Percentiles rank a stretch among this genome's conserved stretches.
phyloP scores from a whole-genome alignment of 2,329 filamentous ascomycete species.

The Aspergillus sp. region DNA sequence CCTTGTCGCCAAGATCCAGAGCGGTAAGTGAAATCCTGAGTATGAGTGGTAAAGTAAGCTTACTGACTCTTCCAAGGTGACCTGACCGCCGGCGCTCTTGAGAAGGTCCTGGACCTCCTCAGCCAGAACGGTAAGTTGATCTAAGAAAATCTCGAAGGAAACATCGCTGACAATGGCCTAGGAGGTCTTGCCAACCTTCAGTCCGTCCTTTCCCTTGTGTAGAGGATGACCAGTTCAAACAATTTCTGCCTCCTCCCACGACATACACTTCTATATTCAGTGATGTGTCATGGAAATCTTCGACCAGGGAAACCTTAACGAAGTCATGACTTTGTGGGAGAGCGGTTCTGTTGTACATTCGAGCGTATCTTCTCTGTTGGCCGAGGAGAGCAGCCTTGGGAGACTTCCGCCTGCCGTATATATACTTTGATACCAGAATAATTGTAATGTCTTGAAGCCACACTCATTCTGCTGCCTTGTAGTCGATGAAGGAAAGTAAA shows the following conservation, averaged over 20 bases:
- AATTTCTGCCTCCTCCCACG: conserved; percentile 1
- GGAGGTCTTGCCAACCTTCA: conserved; percentile 13
- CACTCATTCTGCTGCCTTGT: not conserved
- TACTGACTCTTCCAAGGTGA: conserved; percentile 10
- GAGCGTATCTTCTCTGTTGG: conserved; percentile 4
- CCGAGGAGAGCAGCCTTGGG: conserved; percentile 2
- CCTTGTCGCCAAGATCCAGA: conserved; percentile 16
- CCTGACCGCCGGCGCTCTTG: conserved; percentile 15
- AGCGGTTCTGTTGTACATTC: conserved; percentile 5
- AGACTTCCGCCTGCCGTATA: not conserved
- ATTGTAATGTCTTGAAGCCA: not conserved
- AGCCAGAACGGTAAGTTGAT: conserved; percentile 14
- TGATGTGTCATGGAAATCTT: conserved; percentile 8
- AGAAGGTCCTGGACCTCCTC: conserved; percentile 15
- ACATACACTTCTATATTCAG: not conserved
- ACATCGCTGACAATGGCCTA: conserved; percentile 6
- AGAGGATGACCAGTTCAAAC: not conserved
- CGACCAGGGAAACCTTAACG: conserved; percentile 1
- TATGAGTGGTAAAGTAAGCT: not conserved
- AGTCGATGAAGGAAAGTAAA: too few species aligned
- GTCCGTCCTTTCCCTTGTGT: conserved; percentile 6
- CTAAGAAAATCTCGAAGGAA: not conserved
- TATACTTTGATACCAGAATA: conserved; percentile 3
- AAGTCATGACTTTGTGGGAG: conserved; percentile 12
- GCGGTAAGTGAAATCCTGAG: conserved; percentile 9